Base-by-base conservation (phyloP, 345 rosid genomes). In the Toxicodendron radicans region DNA sequence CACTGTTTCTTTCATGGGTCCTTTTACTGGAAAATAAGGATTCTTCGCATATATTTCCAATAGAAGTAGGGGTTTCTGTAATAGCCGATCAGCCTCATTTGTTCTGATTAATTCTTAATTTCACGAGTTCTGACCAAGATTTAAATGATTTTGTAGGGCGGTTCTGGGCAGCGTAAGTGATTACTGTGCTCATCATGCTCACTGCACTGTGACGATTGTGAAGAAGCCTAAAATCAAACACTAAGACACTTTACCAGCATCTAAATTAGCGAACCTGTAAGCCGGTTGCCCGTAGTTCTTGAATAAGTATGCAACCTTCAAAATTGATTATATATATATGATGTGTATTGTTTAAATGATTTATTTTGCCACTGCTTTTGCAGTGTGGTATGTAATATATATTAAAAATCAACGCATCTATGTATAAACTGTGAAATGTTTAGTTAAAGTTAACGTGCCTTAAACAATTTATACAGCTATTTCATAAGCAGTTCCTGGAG, bases 121-220 rank as follows among this genome's bases (percentile, higher is more conserved):
- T 4, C 24, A 27, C 13, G 24, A 46, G 27, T 18, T 17, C n/a
- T 45, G 59, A 59, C 45, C n/a, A 0, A 14, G 57, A 27, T 27
- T 32, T 12, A 38, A 62, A 62, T 33, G 10, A 60, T 73, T 23
- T 53, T 76, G 73, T 91, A 95, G 99, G 96, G 94, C 97, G 53
- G 92, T 95, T 77, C 85, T 93, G 35, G 99, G 98, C 17, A 95
- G 99, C 43, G 97, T 90, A 71, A 95, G 98, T 59, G 99, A 95
- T 77, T 93, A 95, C 75, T 93, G 96, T 68, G 81, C 97, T 76
- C 99, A 95, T 77, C 99, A 95, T 79, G 99, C 97, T 79, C 99
- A 95, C 72, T 95, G 98, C 88, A 80, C 89, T 1, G 98, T 91
- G 78, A 88, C 93, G 98, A 88, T 95, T 62, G 98, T 91, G 75